phyloP scores from a whole-genome alignment of 176 grass and related monocot genomes.

The Hordeum vulgare region DNA sequence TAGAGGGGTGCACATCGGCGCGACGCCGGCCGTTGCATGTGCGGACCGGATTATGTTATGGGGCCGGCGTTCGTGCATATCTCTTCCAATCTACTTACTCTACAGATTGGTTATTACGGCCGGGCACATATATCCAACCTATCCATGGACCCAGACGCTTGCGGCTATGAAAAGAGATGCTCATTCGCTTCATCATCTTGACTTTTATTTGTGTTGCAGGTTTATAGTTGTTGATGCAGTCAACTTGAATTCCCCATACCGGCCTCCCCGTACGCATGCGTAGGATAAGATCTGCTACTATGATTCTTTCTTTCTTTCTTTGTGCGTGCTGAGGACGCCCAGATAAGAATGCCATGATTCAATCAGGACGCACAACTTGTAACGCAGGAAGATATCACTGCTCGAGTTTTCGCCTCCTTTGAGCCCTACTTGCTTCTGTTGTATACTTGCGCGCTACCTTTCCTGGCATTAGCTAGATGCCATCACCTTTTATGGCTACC shows the following conservation, averaged over 20 bases:
- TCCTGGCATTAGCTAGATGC: constrained; percentile 8
- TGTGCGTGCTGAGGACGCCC: not conserved
- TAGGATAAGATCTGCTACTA: constrained; percentile 27
- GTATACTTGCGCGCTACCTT: not conserved
- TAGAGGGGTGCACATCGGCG: constrained; percentile 4
- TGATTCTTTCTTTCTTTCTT: not conserved
- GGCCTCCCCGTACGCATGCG: not conserved
- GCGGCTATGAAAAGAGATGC: not conserved
- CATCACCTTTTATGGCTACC: not conserved
- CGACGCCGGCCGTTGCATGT: not conserved
- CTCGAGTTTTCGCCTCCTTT: not conserved
- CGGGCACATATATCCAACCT: not conserved
- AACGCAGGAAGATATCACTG: not conserved
- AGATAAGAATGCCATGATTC: constrained; percentile 12
- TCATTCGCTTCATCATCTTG: not conserved
- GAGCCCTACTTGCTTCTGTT: not conserved
- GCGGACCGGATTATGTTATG: constrained; percentile 9
- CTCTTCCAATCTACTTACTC: not conserved
- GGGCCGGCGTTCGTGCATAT: constrained; percentile 12
- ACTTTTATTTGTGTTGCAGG: not conserved
- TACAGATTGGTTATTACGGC: constrained; percentile 1
- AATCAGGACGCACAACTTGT: not conserved
- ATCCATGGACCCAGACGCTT: constrained; percentile 5
- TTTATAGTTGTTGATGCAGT: constrained; percentile 18
- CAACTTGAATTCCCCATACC: constrained; percentile 2